Evolutionary conservation across 805 yeast genomes (phyloP).

Genomic region (Crinitomyces ghanaensis): DNA sequence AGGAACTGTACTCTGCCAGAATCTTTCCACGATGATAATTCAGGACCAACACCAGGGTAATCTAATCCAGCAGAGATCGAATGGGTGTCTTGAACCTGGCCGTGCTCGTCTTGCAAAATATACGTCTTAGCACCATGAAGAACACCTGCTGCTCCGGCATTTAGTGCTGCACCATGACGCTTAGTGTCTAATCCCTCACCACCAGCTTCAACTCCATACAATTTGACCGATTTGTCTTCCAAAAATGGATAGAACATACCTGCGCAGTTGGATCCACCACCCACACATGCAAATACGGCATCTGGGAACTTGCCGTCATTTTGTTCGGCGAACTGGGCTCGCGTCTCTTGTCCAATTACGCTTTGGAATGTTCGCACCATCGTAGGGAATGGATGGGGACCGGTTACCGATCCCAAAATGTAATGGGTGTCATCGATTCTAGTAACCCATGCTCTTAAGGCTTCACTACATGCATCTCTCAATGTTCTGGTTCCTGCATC

Average conservation of each 20-base stretch:
- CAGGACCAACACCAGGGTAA: conserved; percentile 99
- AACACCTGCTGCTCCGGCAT: conserved; percentile 95
- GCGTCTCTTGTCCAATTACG: conserved; percentile 91
- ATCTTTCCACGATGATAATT: conserved; percentile 88
- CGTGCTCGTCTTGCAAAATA: conserved; percentile 82
- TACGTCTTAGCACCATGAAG: conserved; percentile 96
- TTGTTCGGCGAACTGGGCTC: conserved; percentile 71
- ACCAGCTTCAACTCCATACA: conserved; percentile 96
- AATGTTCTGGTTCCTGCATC: conserved; percentile 90
- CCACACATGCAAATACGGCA: conserved; percentile 96
- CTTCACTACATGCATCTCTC: conserved; percentile 97
- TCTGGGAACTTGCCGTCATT: conserved; percentile 82
- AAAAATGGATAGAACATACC: conserved; percentile 96
- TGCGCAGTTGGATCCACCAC: conserved; percentile 96
- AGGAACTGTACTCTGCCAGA: conserved; percentile 84
- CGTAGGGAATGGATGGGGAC: conserved; percentile 98
- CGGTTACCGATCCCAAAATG: conserved; percentile 96
- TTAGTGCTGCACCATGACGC: conserved; percentile 87
- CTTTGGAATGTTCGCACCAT: conserved; percentile 97
- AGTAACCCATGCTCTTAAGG: conserved; percentile 92
- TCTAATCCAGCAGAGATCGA: conserved; percentile 98
- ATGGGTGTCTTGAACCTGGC: conserved; percentile 96
- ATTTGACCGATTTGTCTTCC: conserved; percentile 59
- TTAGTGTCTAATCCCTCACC: conserved; percentile 90
- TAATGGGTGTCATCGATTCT: conserved; percentile 79